Conservation (phyloP, 176 grass and related monocot species). For the Hsuehochloa calcarea region DNA sequence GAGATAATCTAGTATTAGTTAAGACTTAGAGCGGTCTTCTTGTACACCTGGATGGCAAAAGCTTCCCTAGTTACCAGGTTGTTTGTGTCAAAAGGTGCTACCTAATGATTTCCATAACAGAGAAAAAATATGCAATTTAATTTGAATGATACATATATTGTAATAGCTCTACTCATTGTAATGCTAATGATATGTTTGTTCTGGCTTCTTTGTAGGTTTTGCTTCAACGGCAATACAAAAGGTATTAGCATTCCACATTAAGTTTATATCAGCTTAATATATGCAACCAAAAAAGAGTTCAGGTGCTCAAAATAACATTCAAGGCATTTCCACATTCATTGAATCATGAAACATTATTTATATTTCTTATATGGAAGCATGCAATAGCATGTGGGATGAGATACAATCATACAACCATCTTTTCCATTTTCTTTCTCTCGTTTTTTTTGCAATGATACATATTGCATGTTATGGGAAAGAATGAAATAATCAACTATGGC, state of each 20-base stretch:
- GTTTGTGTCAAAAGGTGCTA: slow-evolving; percentile 18
- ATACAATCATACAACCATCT: background rate
- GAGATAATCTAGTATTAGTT: slow-evolving; percentile 16
- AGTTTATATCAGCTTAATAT: slow-evolving; percentile 9
- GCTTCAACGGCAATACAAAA: slow-evolving; percentile 50
- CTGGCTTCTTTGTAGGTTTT: slow-evolving; percentile 52
- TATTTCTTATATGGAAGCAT: background rate
- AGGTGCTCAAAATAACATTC: background rate
- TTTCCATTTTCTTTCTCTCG: background rate
- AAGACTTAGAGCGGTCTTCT: slow-evolving; percentile 1
- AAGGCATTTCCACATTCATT: background rate
- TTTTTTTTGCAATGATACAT: background rate
- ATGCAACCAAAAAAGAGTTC: background rate
- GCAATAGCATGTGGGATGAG: background rate
- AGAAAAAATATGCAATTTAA: background rate
- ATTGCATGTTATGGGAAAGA: background rate
- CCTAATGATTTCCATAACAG: background rate
- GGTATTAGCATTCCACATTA: slow-evolving; percentile 41
- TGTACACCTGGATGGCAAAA: slow-evolving; percentile 23
- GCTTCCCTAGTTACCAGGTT: background rate
- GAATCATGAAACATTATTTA: slow-evolving; percentile 5
- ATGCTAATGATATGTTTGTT: slow-evolving; percentile 40
- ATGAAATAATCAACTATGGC: background rate
- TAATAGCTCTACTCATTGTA: slow-evolving; percentile 27
- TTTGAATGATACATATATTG: background rate